phyloP scores from a whole-genome alignment of 2,329 filamentous ascomycete species.

The Cladophialophora yegresii region DNA sequence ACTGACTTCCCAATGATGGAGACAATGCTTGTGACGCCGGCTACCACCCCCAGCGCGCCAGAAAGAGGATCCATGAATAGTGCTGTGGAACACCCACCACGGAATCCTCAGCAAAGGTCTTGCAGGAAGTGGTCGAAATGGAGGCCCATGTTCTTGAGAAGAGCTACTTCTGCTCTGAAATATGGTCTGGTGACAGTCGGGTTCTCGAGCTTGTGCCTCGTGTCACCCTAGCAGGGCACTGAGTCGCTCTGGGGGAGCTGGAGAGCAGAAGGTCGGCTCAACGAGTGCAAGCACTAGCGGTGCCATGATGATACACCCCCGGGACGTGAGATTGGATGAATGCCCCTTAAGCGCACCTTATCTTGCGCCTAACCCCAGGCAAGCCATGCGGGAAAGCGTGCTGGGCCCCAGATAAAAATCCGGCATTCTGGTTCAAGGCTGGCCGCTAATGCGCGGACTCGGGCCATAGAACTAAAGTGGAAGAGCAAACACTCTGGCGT shows the following conservation, averaged over 20 bases:
- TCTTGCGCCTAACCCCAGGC: constrained; percentile 22
- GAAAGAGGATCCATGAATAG: constrained; percentile 21
- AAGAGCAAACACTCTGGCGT: constrained; percentile 11
- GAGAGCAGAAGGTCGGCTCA: constrained; percentile 2
- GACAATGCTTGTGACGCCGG: constrained; percentile 30
- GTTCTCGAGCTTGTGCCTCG: background rate
- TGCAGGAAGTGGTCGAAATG: background rate
- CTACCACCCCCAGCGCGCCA: constrained; percentile 26
- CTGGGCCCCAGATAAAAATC: constrained; percentile 14
- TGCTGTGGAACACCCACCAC: background rate
- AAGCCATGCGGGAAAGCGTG: background rate
- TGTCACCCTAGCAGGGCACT: background rate
- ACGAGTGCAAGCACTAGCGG: background rate
- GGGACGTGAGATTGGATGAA: constrained; percentile 8
- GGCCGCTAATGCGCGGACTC: constrained; percentile 18
- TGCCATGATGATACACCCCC: constrained; percentile 1
- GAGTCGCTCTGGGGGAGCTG: background rate
- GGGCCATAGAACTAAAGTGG: constrained; percentile 14
- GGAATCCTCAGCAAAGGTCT: background rate
- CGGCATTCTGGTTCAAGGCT: background rate
- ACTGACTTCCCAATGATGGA: constrained; percentile 31
- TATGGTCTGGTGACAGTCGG: background rate
- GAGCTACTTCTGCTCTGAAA: background rate
- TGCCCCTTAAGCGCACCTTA: constrained; percentile 21
- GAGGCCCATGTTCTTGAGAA: background rate